Base-by-base conservation (phyloP, 139 green algal species). In the Zygnema circumcarinatum region DNA sequence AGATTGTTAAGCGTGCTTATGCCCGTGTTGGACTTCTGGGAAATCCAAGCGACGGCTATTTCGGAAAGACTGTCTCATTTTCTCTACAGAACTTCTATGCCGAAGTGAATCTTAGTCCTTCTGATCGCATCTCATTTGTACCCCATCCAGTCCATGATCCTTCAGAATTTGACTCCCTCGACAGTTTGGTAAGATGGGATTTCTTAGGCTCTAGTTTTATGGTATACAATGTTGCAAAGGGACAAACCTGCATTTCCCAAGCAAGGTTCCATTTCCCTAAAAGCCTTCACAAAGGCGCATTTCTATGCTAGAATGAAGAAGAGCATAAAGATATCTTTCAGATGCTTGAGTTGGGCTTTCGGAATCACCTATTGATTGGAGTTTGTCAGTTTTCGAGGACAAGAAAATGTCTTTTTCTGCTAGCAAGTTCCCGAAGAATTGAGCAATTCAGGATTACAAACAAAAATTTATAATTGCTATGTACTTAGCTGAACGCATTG, bases 41-140 rank as follows among this genome's bases (percentile, higher is more conserved):
- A 33, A 98, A 98, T 79, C 95, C 95, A 20, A 93, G 76, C 2
- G 95, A 98, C 73, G 92, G 93, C 16, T 98, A 94, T 85, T 76
- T 81, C 22, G 95, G 95, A 16, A 94, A 94, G 20, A 93, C 89
- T 0, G 89, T 98, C 1, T 91, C 93, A 0, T 86, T 97, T 2
- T 92, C 88, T 0, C 81, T 98, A 0, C 52, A 83, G 0, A 97
- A 98, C 85, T 98, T 95, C 62, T 94, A 85, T 42, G 95, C 95
- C 1, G 91, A 95, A 89, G 95, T 95, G 29, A 92, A 42, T n/a
- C 47, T 93, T n/a, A 75, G 16, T 21, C 81, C 91, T 74, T 81
- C 90, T 1, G 54, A 80, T 21, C 29, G 21, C 0, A 42, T 96
- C 38, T 29, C 2, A 2, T 93, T 98, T 40, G 1, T 90, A 35